Evolutionary conservation across 169 alveolate genomes (phyloP), one percentile per base, ranked within the genome.

Genomic region (Plasmodium knowlesi): DNA sequence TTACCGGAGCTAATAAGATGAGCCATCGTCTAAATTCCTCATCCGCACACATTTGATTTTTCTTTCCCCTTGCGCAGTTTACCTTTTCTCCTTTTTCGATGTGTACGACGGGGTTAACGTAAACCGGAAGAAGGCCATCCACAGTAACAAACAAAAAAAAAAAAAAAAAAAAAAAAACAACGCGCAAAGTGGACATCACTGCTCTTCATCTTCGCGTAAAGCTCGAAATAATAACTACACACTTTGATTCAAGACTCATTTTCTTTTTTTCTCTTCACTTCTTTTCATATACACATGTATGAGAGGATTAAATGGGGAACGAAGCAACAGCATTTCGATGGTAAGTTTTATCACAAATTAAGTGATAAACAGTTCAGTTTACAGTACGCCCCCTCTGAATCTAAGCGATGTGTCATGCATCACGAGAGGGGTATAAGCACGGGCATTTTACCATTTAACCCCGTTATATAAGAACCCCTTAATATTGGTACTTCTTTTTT

Each of bases 271-370:
- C 67, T 67, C 4, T 50, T 50, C 14, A 81, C 30, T 41, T 22
- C 16, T 81, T 22, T 81, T 9, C 53, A 84, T 32, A 84, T 46
- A 72, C 34, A 84, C 85, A 84, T 72, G 72, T 61, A 88, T 88
- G 88, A 88, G 93, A 88, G 93, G 93, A 25, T 2, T 39, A n/a
- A 39, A 50, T n/a, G 41, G 16, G 3, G 76, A 41, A 22, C 74
- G 8, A 79, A 61, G 34, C 25, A 73, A 41, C 5, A 78, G 10
- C 25, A n/a, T 78, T 28, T 78, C 86, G 28, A 78, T 88, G 93
- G 93, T 88, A 9, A 54, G 93, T 73, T 30, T 10, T 14, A 9
- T 32, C 10, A 34, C 14, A 6, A 30, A 19, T 30, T 8, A 19
- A 6, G 39, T n/a, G 9, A 9, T 19, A 22, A 9, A 28, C 34